These are phyloP conservation scores for Exophiala alcalophila DNA, from an alignment of 2,329 filamentous ascomycete species.

Conservation along the genomic window DNA sequence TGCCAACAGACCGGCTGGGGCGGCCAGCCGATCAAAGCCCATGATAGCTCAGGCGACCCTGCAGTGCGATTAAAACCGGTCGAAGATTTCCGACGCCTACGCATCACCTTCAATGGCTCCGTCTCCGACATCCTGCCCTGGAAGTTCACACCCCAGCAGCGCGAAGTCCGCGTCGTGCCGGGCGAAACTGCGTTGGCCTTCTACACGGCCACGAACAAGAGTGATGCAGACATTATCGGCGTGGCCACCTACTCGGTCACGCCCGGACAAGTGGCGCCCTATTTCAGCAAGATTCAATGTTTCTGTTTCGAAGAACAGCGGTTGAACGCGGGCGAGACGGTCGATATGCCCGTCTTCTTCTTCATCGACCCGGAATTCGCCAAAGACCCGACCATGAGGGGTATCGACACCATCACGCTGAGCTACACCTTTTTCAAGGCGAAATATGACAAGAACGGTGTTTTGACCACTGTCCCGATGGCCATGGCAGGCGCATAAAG, in stretches of 20 bases:
- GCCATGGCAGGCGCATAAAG: conserved; percentile 19
- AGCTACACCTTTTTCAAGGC: conserved; percentile 99
- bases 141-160: conserved; percentile 96
- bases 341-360: conserved; percentile 99
- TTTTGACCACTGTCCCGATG: conserved; percentile 47
- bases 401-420: conserved; percentile 90
- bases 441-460: conserved; percentile 77
- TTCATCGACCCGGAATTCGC: conserved; percentile 96
- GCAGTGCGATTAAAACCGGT: conserved; percentile 77
- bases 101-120: conserved; percentile 92
- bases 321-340: conserved; percentile 89
- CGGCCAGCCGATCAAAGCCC: conserved; percentile 83
- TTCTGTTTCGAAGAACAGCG: conserved; percentile 99
- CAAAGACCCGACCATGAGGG: conserved; percentile 87
- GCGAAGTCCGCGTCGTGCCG: conserved; percentile 89
- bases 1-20: conserved; percentile 69
- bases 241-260: conserved; percentile 98
- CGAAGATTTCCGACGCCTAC: conserved; percentile 75
- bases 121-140: conserved; percentile 94
- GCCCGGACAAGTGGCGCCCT: conserved; percentile 89
- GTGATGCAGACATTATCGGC: conserved; percentile 89
- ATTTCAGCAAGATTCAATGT: conserved; percentile 99
- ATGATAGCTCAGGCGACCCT: conserved; percentile 62
- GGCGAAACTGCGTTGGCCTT: conserved; percentile 97
- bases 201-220: conserved; percentile 92